Percentiles rank a stretch among this genome's conserved stretches.
Conservation (phyloP, 83 land plant genomes). For the Larix sibirica region DNA sequence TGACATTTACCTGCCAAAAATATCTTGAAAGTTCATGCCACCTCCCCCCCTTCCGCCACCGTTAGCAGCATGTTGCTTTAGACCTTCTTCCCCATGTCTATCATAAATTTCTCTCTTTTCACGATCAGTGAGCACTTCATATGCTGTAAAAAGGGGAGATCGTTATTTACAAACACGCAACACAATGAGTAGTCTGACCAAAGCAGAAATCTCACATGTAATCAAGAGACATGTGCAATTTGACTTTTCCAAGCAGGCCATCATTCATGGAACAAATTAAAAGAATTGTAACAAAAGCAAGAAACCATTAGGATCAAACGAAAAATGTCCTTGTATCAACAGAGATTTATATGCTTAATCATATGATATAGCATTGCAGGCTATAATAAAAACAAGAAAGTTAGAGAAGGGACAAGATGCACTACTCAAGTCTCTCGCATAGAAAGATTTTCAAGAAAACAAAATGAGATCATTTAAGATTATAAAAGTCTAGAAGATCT, state of each 20-base stretch:
- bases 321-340: background rate
- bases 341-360: background rate
- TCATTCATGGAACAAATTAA: background rate
- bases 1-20: slow-evolving; percentile 55
- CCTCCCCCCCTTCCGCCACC: slow-evolving; percentile 67
- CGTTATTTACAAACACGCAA: too few relatives aligned
- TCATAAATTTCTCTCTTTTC: slow-evolving; percentile 83
- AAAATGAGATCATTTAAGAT: background rate
- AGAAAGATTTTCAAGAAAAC: background rate
- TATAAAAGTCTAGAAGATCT: background rate
- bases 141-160: slow-evolving; percentile 36
- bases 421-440: background rate
- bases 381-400: background rate
- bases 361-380: background rate
- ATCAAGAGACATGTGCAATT: background rate
- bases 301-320: background rate
- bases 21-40: slow-evolving; percentile 75
- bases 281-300: background rate
- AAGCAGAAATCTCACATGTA: slow-evolving; percentile 5
- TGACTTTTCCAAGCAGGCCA: background rate
- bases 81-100: slow-evolving; percentile 76
- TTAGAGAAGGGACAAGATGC: background rate
- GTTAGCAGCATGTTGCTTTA: slow-evolving; percentile 63
- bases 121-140: slow-evolving; percentile 70
- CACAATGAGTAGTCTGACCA: background rate